Conservation (phyloP, 805 yeast species). For the Candida sphagnicola region DNA sequence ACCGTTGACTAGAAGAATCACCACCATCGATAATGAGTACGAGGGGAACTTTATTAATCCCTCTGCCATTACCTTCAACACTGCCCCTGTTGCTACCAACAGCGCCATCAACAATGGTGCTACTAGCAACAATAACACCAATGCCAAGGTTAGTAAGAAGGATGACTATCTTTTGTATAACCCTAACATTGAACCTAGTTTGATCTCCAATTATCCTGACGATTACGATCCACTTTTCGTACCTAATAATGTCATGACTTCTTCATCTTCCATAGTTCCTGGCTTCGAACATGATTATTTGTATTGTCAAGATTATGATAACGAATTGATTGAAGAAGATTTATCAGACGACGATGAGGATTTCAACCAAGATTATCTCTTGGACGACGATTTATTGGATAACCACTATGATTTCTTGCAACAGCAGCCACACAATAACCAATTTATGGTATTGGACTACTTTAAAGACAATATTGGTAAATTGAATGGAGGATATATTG, state of each 20-base stretch:
- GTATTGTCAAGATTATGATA: constrained; percentile 17
- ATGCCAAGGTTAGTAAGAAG: constrained; percentile 10
- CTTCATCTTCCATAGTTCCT: constrained; percentile 15
- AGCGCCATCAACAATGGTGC: background rate
- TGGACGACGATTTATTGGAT: background rate
- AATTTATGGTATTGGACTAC: constrained; percentile 1
- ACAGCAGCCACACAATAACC: background rate
- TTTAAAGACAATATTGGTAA: constrained; percentile 2
- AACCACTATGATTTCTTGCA: background rate
- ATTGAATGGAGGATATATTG: constrained; percentile 13
- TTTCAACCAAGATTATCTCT: background rate
- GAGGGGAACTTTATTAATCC: constrained; percentile 4
- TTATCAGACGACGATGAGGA: constrained; percentile 37
- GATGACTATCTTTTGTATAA: constrained; percentile 37
- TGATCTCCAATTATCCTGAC: constrained; percentile 24
- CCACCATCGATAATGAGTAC: constrained; percentile 25
- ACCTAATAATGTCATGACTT: background rate
- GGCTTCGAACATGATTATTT: constrained; percentile 35
- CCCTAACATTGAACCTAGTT: constrained; percentile 40
- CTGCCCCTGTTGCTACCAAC: too few relatives aligned
- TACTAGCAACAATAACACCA: background rate
- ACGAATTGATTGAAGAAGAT: constrained; percentile 33
- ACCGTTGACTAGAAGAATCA: constrained; percentile 22
- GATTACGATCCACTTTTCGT: constrained; percentile 10
- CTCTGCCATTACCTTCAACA: too few relatives aligned